Percentiles rank a stretch among this genome's conserved stretches.
These are phyloP conservation scores for Hibiscus mutabilis DNA, from an alignment of 345 rosid species.

Conservation along the genomic window DNA sequence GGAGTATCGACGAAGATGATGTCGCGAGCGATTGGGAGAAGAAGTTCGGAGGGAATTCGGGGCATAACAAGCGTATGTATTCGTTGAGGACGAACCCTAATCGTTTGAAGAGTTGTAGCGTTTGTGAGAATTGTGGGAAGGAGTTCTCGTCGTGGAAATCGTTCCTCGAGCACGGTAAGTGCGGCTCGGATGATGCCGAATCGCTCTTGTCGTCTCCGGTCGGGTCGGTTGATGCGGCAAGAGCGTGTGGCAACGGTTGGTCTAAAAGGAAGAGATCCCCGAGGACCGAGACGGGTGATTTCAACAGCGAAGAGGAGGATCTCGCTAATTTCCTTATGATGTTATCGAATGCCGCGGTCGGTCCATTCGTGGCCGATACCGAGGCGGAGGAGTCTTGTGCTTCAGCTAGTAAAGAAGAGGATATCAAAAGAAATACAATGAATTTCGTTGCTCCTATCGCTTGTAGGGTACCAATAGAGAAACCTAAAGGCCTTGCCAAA, in stretches of 20 bases:
- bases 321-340: slow-evolving; percentile 84
- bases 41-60: slow-evolving; percentile 21
- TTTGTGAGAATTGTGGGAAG: slow-evolving; percentile 37
- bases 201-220: slow-evolving; percentile 41
- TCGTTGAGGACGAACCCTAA: slow-evolving; percentile 61
- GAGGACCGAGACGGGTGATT: slow-evolving; percentile 40
- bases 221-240: slow-evolving; percentile 24
- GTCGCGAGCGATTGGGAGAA: slow-evolving; percentile 53
- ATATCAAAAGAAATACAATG: slow-evolving; percentile 27
- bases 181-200: slow-evolving; percentile 34
- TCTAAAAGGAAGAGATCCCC: slow-evolving; percentile 59
- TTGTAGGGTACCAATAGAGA: slow-evolving; percentile 21
- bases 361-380: slow-evolving; percentile 33
- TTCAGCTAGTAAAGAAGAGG: slow-evolving; percentile 51
- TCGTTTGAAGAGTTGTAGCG: slow-evolving; percentile 36
- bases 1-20: slow-evolving; percentile 47
- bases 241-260: slow-evolving; percentile 33
- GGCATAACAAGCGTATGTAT: slow-evolving; percentile 48
- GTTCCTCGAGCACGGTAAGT: slow-evolving; percentile 68
- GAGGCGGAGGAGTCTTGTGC: slow-evolving; percentile 77
- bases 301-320: slow-evolving; percentile 76
- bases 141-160: slow-evolving; percentile 76
- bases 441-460: slow-evolving; percentile 31
- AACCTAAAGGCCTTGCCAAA: slow-evolving; percentile 37
- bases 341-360: slow-evolving; percentile 70